A percentile compares a stretch with the other conserved stretches of the same genome.
Conservation (phyloP, 1,284 basidiomycete species). For the Austroboletus olivaceoglutinosus region DNA sequence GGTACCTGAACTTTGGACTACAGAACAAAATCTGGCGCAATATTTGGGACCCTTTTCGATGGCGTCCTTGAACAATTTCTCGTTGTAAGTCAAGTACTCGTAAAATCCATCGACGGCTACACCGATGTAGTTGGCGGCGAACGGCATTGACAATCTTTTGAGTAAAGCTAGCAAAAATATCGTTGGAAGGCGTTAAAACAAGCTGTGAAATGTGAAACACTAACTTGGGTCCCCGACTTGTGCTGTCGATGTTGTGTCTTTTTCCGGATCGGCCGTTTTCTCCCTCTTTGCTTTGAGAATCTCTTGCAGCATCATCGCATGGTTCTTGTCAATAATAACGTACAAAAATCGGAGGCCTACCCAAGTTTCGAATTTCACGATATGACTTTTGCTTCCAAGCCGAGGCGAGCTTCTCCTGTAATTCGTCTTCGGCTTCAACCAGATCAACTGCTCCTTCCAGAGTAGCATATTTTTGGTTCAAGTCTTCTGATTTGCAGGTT, state of each 20-base stretch:
- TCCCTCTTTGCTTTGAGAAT: no score
- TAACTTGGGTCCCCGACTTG: no score
- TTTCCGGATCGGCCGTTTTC: neutral
- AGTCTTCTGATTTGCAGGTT: neutral
- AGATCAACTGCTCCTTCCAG: no score
- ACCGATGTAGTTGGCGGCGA: neutral
- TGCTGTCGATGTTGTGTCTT: no score
- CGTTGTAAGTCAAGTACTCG: no score
- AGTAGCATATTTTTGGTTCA: no score
- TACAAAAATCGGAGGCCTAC: neutral
- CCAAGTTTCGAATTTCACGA: neutral
- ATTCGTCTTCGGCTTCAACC: neutral
- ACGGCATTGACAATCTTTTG: neutral
- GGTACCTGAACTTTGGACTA: no score
- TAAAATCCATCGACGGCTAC: neutral
- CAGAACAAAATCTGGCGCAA: slow-evolving; percentile 7
- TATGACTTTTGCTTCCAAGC: no score
- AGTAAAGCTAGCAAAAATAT: neutral
- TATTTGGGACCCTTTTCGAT: neutral
- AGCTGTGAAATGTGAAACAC: neutral
- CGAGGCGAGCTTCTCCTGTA: no score
- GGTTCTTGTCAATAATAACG: neutral
- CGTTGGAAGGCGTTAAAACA: neutral
- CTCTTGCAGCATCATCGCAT: no score
- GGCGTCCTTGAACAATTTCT: no score